Base-by-base conservation (phyloP, 176 grass and related monocot genomes). In the Juncus effusus region DNA sequence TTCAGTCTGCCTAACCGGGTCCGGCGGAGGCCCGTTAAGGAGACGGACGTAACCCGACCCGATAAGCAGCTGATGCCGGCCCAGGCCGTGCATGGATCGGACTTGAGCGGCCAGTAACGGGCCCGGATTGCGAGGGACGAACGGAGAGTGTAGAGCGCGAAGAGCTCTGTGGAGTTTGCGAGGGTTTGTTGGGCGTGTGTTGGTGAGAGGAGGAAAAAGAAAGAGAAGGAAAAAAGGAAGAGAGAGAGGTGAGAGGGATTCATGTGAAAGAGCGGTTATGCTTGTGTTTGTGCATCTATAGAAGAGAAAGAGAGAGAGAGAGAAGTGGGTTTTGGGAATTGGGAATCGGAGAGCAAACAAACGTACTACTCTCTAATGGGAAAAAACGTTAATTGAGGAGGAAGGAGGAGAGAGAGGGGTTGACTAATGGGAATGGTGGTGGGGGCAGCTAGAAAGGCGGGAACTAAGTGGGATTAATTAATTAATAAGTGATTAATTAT, bases 31-130 rank as follows among this genome's bases (percentile, higher is more conserved):
- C 78, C 64, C 2, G 75, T 69, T 64, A 97, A 71, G 36, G 69
- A 66, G 67, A 92, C 42, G 55, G 35, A 41, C 53, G 75, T 15
- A 54, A 92, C 80, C 77, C 93, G 82, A 65, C 82, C 85, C 12
- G 60, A 66, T 69, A 65, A 42, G 85, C 93, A 97, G 56, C 10
- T 5, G 67, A 97, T 77, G 73, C 93, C 93, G 2, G 44, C 28
- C 93, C 93, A 97, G 42, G 7, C 0, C 12, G 39, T 35, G 78
- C 88, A 97, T 36, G 93, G 88, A 78, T 89, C 77, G 10, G 74
- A 68, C 64, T 64, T 44, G 7, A 38, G 42, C 3, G 94, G 88
- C 94, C 85, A 97, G 47, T 97, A 69, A 7, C 56, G 13, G 28
- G 82, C 82, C 3, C 77, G 78, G 63, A 99, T 64, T 28, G 83